Percentiles rank a stretch among this genome's conserved stretches.
Conservation (phyloP, 768 basidiomycete genomes). For the Panaeolus cyanescens region DNA sequence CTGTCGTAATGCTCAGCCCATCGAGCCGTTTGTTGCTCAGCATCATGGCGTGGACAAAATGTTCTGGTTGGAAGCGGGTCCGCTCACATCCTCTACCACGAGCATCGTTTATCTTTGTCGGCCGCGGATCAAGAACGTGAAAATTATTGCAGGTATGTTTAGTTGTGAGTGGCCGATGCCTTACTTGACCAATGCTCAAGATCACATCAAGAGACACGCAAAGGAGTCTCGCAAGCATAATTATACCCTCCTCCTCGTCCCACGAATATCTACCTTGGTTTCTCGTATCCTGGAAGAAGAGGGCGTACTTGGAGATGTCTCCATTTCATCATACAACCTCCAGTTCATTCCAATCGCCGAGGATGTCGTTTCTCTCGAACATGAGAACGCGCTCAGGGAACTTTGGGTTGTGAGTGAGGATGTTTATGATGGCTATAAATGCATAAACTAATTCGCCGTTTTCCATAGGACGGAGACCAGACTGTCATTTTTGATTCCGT, state of each 20-base stretch:
- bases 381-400: slow-evolving; percentile 83
- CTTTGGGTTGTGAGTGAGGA: slow-evolving; percentile 78
- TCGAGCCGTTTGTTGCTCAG: slow-evolving; percentile 38
- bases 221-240: slow-evolving; percentile 74
- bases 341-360: slow-evolving; percentile 94
- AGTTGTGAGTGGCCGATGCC: slow-evolving; percentile 11
- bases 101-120: slow-evolving; percentile 94
- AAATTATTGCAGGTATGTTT: slow-evolving; percentile 85
- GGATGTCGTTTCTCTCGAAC: slow-evolving; percentile 90
- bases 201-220: slow-evolving; percentile 87
- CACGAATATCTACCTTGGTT: slow-evolving; percentile 84
- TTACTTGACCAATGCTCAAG: slow-evolving; percentile 47
- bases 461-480: slow-evolving; percentile 85
- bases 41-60: slow-evolving; percentile 99
- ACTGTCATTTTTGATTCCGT: slow-evolving; percentile 87
- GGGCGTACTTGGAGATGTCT: slow-evolving; percentile 96
- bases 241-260: slow-evolving; percentile 87
- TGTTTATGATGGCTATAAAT: slow-evolving; percentile 5
- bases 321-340: slow-evolving; percentile 83
- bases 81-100: slow-evolving; percentile 77
- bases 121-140: slow-evolving; percentile 81
- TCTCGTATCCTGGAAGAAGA: slow-evolving; percentile 89
- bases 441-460: slow-evolving; percentile 8
- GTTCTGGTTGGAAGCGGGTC: slow-evolving; percentile 97
- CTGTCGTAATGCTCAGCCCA: background rate